These are phyloP conservation scores for Dendryphion nanum DNA, from an alignment of 2,329 filamentous ascomycete genomes.

Conservation along the genomic window DNA sequence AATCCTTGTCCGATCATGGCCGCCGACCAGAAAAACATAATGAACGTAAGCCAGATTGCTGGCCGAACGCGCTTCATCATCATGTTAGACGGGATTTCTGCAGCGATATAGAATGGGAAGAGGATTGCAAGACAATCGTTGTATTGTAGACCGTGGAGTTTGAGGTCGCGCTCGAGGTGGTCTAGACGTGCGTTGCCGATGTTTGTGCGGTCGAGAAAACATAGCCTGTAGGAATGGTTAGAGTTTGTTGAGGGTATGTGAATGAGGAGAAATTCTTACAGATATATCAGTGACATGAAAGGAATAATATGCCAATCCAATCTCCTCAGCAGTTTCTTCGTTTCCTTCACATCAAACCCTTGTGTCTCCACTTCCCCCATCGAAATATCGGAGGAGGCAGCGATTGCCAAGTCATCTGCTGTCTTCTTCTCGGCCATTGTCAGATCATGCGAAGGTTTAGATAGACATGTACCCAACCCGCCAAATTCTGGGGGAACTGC, in stretches of 20 bases:
- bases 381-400: no score
- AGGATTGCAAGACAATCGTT: conserved; percentile 58
- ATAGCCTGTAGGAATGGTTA: conserved; percentile 33
- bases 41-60: conserved; percentile 35
- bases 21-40: conserved; percentile 37
- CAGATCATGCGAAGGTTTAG: no score
- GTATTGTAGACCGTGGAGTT: conserved; percentile 51
- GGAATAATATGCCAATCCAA: conserved; percentile 58
- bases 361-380: no score
- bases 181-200: conserved; percentile 46
- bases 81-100: conserved; percentile 58
- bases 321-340: conserved; percentile 54
- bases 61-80: conserved; percentile 49
- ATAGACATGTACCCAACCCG: no score
- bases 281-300: conserved; percentile 59
- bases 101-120: conserved; percentile 54
- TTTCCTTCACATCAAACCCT: conserved; percentile 41
- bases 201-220: conserved; percentile 54
- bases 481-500: no score
- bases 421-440: no score
- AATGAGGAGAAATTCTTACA: conserved; percentile 37
- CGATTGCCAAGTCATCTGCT: no score
- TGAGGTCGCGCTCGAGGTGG: conserved; percentile 36
- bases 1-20: conserved; percentile 32
- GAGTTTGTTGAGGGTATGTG: background rate